Percentiles rank a stretch among this genome's conserved stretches.
Evolutionary conservation across 805 yeast genomes (phyloP).

Genomic region (Suhomyces faveliae): DNA sequence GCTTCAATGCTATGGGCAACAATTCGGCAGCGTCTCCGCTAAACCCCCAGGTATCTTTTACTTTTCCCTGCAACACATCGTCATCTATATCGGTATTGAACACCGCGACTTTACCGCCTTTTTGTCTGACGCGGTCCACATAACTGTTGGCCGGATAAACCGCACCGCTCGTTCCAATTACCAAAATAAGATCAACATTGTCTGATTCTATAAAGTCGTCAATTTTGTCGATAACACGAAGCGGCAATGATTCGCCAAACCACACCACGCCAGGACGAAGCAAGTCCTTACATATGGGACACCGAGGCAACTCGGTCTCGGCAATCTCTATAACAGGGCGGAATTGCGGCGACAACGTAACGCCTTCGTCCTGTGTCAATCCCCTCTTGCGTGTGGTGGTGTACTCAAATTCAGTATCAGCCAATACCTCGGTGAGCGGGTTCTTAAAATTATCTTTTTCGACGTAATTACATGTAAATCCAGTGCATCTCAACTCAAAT

Average conservation of each 20-base stretch:
- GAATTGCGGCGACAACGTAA: conserved; percentile 40
- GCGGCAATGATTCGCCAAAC: conserved; percentile 88
- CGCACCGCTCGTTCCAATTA: conserved; percentile 80
- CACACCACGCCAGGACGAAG: conserved; percentile 90
- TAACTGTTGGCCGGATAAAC: conserved; percentile 94
- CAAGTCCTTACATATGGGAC: conserved; percentile 69
- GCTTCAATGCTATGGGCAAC: conserved; percentile 66
- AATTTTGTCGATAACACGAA: conserved; percentile 58
- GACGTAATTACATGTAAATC: conserved; percentile 64
- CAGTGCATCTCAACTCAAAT: conserved; percentile 72
- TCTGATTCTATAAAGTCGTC: conserved; percentile 64
- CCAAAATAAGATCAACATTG: conserved; percentile 69
- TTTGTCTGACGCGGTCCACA: conserved; percentile 68
- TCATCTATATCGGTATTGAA: conserved; percentile 70
- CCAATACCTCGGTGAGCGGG: conserved; percentile 59
- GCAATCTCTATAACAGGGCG: conserved; percentile 49
- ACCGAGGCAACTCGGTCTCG: conserved; percentile 59
- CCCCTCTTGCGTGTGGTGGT: conserved; percentile 15
- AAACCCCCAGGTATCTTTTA: conserved; percentile 61
- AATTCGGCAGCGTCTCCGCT: conserved; percentile 75
- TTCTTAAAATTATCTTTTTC: conserved; percentile 51
- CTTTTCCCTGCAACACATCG: conserved; percentile 40
- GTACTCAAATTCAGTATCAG: conserved; percentile 38
- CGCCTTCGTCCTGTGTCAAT: conserved; percentile 8
- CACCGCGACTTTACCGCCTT: conserved; percentile 81